Percentiles rank a stretch among this genome's conserved stretches.
These are phyloP conservation scores for Leishmania gerbilli DNA, from an alignment of 208 protist genomes.

Conservation along the genomic window DNA sequence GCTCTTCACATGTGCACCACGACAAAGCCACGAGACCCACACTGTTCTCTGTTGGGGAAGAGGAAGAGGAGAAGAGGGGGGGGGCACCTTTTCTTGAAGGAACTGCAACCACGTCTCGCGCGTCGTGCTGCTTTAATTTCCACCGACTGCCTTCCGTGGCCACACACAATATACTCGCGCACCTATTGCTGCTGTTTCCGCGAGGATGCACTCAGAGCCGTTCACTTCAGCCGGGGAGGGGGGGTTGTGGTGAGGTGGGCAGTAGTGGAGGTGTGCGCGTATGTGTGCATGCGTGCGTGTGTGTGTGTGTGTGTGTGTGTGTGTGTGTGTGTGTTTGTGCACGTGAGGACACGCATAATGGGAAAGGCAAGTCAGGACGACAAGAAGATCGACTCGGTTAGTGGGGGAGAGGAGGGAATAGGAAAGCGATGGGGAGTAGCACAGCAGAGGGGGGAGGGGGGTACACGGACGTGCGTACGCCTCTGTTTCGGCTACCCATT, in stretches of 20 bases:
- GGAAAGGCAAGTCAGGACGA: not conserved
- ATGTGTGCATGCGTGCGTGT: no score
- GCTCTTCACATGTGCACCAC: not conserved
- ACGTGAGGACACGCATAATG: not conserved
- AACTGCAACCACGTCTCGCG: not conserved
- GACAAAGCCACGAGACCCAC: not conserved
- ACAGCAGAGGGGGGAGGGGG: not conserved
- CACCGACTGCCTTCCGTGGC: not conserved
- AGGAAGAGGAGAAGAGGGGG: not conserved
- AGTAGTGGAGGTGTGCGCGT: not conserved
- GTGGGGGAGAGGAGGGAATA: not conserved
- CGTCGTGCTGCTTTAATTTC: not conserved
- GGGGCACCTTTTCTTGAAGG: not conserved
- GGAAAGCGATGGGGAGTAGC: not conserved
- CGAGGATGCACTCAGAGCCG: slow-evolving; percentile 1
- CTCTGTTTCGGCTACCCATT: not conserved
- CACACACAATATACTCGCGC: not conserved
- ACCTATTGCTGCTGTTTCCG: not conserved
- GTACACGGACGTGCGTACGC: no score
- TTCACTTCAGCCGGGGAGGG: not conserved
- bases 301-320: not conserved
- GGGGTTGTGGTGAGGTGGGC: not conserved
- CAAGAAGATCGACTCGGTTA: not conserved
- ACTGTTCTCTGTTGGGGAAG: no score
- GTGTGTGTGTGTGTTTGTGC: not conserved